phyloP scores from a whole-genome alignment of 768 basidiomycete species.

The Rhizopogon vinicolor region DNA sequence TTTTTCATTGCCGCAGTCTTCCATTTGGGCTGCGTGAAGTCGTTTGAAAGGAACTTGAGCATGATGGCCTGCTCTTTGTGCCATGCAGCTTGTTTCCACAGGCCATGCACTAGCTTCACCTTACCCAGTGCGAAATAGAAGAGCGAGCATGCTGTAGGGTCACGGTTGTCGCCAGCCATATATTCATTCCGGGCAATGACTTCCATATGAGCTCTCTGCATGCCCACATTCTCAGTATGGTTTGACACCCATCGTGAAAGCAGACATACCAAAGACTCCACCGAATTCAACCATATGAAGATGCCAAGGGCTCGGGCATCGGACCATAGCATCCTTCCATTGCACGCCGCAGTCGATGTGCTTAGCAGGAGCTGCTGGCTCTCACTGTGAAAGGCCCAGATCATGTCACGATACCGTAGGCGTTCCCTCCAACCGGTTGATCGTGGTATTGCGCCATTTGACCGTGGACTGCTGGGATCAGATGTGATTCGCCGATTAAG shows the following conservation, averaged over 20 bases:
- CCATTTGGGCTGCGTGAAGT: conserved; percentile 84
- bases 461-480: conserved; percentile 40
- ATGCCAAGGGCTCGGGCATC: conserved; percentile 86
- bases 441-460: conserved; percentile 35
- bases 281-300: conserved; percentile 81
- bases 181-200: conserved; percentile 89
- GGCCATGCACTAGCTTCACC: conserved; percentile 83
- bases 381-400: conserved; percentile 97
- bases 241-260: neutral
- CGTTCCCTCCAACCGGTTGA: conserved; percentile 62
- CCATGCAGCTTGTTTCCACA: conserved; percentile 95
- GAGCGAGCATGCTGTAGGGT: conserved; percentile 85
- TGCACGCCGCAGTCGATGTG: conserved; percentile 67
- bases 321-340: conserved; percentile 84
- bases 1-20: conserved; percentile 93
- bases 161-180: conserved; percentile 80
- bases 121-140: conserved; percentile 96
- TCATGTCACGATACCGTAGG: conserved; percentile 89
- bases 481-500: conserved; percentile 62
- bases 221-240: conserved; percentile 1
- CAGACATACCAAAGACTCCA: conserved; percentile 67
- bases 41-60: conserved; percentile 90
- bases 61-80: conserved; percentile 86
- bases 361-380: conserved; percentile 80
- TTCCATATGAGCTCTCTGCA: conserved; percentile 78